These are phyloP conservation scores for Euphorbia tirucalli DNA, from an alignment of 345 rosid species.

Conservation along the genomic window DNA sequence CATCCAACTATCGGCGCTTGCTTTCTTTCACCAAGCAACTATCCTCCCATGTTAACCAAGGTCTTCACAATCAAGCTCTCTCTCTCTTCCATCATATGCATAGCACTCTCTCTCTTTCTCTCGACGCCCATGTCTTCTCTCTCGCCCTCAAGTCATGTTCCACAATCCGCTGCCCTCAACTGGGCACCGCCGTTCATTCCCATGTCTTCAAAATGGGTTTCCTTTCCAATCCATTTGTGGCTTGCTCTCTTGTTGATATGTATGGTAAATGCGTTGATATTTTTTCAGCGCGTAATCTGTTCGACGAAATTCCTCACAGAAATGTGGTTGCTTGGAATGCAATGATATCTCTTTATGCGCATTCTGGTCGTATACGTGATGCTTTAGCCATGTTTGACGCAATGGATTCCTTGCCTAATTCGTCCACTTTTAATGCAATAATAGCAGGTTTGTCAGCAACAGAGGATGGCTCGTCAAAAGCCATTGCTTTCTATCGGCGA, in stretches of 20 bases:
- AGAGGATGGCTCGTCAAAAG: constrained; percentile 47
- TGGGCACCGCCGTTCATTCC: constrained; percentile 46
- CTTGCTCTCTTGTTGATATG: constrained; percentile 46
- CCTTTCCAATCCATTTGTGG: constrained; percentile 46
- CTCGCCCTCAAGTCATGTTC: constrained; percentile 63
- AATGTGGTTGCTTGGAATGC: constrained; percentile 57
- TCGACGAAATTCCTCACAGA: constrained; percentile 56
- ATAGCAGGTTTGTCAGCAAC: constrained; percentile 40
- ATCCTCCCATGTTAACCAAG: constrained; percentile 47
- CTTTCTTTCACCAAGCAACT: constrained; percentile 47
- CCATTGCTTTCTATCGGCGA: constrained; percentile 46
- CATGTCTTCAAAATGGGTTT: constrained; percentile 39
- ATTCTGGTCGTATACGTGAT: constrained; percentile 30
- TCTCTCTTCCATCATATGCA: constrained; percentile 49
- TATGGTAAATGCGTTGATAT: constrained; percentile 54
- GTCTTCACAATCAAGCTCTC: constrained; percentile 49
- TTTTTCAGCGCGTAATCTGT: constrained; percentile 46
- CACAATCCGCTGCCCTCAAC: constrained; percentile 38
- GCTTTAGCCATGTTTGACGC: constrained; percentile 36
- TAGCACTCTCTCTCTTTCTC: constrained; percentile 40
- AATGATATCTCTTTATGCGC: constrained; percentile 50
- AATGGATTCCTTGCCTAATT: constrained; percentile 53
- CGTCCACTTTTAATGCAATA: constrained; percentile 49
- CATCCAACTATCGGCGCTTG: constrained; percentile 35
- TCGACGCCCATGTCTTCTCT: constrained; percentile 58